These are phyloP conservation scores for Phytomonas serpens DNA, from an alignment of 208 protist species.

Conservation along the genomic window DNA sequence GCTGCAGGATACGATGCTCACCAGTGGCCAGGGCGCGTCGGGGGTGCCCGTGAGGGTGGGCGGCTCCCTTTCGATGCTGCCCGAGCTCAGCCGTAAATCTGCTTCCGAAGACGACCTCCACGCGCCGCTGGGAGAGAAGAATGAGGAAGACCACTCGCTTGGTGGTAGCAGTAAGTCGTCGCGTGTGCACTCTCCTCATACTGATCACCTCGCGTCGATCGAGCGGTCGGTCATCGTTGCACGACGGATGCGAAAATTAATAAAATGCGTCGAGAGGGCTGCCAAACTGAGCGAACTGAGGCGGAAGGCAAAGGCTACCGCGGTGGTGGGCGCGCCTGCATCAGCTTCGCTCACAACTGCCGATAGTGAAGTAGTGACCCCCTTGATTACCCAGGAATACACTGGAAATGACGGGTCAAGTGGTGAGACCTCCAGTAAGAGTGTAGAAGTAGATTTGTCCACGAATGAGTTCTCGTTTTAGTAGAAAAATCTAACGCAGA, in stretches of 20 bases:
- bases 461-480: neutral
- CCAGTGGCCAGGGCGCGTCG: neutral
- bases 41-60: neutral
- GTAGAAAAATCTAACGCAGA: neutral
- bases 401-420: neutral
- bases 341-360: neutral
- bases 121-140: conserved; percentile 7
- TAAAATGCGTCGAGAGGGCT: conserved; percentile 65
- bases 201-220: conserved; percentile 32
- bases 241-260: conserved; percentile 74
- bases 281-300: conserved; percentile 46
- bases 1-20: conserved; percentile 22
- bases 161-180: neutral
- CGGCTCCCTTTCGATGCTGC: conserved; percentile 4
- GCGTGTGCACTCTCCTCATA: neutral
- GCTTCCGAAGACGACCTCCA: conserved; percentile 5
- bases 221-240: conserved; percentile 76
- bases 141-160: neutral
- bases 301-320: conserved; percentile 21
- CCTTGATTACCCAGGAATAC: neutral
- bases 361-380: neutral
- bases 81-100: neutral
- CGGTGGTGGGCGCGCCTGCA: neutral
- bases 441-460: neutral
- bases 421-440: neutral